These are phyloP conservation scores for Colletotrichum brevisporum DNA, from an alignment of 2,329 filamentous ascomycete species.

Conservation along the genomic window DNA sequence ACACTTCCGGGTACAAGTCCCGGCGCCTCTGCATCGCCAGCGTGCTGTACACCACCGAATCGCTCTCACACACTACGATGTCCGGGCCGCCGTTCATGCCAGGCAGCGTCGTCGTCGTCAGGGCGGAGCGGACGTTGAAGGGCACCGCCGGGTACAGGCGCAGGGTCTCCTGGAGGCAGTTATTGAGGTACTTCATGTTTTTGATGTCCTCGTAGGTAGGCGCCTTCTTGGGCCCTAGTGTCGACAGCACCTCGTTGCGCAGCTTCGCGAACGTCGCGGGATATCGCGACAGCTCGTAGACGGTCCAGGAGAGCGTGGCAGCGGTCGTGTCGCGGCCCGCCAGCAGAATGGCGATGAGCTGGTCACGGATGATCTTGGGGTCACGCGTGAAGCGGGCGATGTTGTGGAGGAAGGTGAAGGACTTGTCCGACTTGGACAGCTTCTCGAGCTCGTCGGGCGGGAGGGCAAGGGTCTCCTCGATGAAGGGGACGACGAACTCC, in stretches of 20 bases:
- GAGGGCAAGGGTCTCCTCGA: conserved; percentile 75
- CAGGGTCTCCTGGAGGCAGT: conserved; percentile 82
- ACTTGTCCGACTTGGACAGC: conserved; percentile 75
- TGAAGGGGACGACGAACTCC: conserved; percentile 78
- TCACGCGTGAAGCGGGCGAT: conserved; percentile 78
- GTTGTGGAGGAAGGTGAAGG: conserved; percentile 84
- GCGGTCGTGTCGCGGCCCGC: conserved; percentile 71
- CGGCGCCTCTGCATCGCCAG: conserved; percentile 65
- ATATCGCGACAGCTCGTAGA: conserved; percentile 59
- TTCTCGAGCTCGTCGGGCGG: conserved; percentile 76
- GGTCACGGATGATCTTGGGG: conserved; percentile 77
- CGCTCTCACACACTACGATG: conserved; percentile 61
- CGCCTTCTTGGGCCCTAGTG: conserved; percentile 61
- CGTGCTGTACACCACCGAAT: conserved; percentile 64
- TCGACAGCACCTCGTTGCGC: conserved; percentile 54
- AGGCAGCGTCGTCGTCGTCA: conserved; percentile 82
- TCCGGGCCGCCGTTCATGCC: conserved; percentile 47
- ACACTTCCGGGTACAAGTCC: conserved; percentile 62
- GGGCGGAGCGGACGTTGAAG: conserved; percentile 81
- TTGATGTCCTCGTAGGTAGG: conserved; percentile 47
- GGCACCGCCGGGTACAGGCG: conserved; percentile 85
- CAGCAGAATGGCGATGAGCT: conserved; percentile 79
- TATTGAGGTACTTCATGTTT: conserved; percentile 82
- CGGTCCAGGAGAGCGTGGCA: conserved; percentile 62
- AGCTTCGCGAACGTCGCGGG: conserved; percentile 58